Conservation (phyloP, 352 stramenopile species). For the Phytophthora podocarpi region DNA sequence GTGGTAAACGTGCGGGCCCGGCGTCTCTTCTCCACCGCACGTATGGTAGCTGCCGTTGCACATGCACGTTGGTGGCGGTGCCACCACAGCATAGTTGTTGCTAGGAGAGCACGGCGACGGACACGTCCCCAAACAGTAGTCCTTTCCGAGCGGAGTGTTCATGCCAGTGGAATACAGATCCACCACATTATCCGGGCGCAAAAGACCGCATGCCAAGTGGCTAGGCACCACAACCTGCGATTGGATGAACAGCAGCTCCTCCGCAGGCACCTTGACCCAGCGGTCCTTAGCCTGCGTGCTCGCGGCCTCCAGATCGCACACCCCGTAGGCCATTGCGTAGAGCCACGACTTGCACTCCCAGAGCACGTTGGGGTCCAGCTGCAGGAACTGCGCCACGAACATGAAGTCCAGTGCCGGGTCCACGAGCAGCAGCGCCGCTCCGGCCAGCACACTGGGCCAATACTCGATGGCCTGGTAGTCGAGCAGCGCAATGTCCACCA, state of each 20-base stretch:
- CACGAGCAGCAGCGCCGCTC: constrained; percentile 70
- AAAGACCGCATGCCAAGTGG: constrained; percentile 63
- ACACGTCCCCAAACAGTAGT: constrained; percentile 42
- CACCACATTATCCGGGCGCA: constrained; percentile 51
- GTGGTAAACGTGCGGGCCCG: constrained; percentile 71
- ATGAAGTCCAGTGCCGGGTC: constrained; percentile 72
- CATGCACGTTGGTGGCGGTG: constrained; percentile 38
- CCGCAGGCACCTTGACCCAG: constrained; percentile 68
- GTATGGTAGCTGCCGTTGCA: constrained; percentile 66
- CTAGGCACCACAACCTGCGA: constrained; percentile 63
- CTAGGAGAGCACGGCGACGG: constrained; percentile 67
- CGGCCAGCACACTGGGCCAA: constrained; percentile 76
- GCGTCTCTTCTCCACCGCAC: constrained; percentile 42
- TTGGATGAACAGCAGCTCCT: constrained; percentile 80
- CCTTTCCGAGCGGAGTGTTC: constrained; percentile 38
- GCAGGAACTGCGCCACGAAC: constrained; percentile 84
- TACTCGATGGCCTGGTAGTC: constrained; percentile 82
- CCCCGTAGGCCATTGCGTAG: constrained; percentile 54
- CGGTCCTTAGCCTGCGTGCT: constrained; percentile 61
- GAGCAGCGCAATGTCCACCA: constrained; percentile 78
- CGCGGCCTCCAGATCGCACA: constrained; percentile 53
- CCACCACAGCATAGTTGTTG: constrained; percentile 57
- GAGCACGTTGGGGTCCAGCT: constrained; percentile 75
- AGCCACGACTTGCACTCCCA: constrained; percentile 88
- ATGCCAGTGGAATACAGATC: constrained; percentile 50